Evolutionary conservation across 768 basidiomycete species (phyloP), one percentile per base, ranked within the genome.

Genomic region (Leccinum olivaceopallidum): DNA sequence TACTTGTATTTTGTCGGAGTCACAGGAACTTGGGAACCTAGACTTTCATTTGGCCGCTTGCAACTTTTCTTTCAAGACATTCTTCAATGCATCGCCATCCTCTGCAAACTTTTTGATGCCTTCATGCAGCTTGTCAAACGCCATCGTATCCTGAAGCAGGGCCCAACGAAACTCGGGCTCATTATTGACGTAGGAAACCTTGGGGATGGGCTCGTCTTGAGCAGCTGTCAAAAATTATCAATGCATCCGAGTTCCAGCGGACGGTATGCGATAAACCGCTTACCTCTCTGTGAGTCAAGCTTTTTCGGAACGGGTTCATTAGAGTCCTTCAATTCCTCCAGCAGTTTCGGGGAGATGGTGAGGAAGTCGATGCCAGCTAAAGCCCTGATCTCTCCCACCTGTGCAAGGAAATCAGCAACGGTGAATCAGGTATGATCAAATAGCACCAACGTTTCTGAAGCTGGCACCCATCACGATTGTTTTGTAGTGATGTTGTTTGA

Each of bases 401-500:
- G 53, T n/a, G 6, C 2, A 42, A 18, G 8, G 5, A 42, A 26
- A 55, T 18, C 20, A 20, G 44, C 9, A 28, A 59, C 32, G 53
- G 50, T 44, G 3, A 32, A 52, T 10, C 30, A 57, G 8, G 36
- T 10, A 26, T 16, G 30, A 14, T 13, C n/a, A 42, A 3, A 44
- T 44, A n/a, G 42, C 4, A 78, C 88, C 37, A 56, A 94, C 88
- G 80, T 97, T 98, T 70, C 96, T 89, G 93, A 98, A 97, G 26
- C 94, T 96, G 56, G 96, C 96, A 69, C 95, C 95, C 95, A 98
- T 97, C 73, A 98, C 94, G 75, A 98, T 97, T 63, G 96, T 98
- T 72, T 94, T 91, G 84, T 98, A 98, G 56, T 81, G 82, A 79
- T 97, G 88, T 75, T 95, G 94, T 82, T 97, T 98, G 86, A 97